phyloP scores from a whole-genome alignment of 1,284 basidiomycete genomes.

The Ustanciosporium gigantosporum region DNA sequence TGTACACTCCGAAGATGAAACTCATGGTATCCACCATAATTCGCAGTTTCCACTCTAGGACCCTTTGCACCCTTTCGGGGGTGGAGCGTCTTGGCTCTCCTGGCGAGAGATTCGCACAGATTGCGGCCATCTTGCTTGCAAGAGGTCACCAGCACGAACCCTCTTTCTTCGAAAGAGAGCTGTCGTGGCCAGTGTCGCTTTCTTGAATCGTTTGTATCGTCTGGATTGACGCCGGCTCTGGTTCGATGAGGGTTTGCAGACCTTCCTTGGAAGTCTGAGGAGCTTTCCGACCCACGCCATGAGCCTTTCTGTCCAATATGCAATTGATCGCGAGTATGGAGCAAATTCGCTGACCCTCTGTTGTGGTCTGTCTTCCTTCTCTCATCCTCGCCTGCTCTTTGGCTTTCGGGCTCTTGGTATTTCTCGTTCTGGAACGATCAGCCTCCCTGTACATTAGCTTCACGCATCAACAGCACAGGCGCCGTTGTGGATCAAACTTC shows the following conservation, averaged over 20 bases:
- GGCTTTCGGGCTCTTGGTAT: neutral
- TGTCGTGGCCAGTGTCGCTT: constrained; percentile 53
- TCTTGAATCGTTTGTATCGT: constrained; percentile 57
- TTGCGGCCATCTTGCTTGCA: constrained; percentile 48
- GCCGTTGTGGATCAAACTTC: constrained; percentile 40
- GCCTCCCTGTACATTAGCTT: constrained; percentile 30
- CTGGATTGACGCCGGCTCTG: constrained; percentile 60
- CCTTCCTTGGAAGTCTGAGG: constrained; percentile 63
- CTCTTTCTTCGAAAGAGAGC: constrained; percentile 54
- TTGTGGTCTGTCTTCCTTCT: constrained; percentile 6
- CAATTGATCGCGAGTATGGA: too few relatives aligned
- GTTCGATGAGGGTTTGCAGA: constrained; percentile 60
- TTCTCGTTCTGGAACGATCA: too few relatives aligned
- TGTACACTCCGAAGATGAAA: constrained; percentile 61
- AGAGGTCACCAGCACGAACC: constrained; percentile 59
- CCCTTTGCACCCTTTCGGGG: constrained; percentile 50
- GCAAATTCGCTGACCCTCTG: too few relatives aligned
- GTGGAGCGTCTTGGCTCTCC: constrained; percentile 58
- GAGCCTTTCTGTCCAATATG: too few relatives aligned
- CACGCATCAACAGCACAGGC: too few relatives aligned
- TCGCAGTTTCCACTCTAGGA: constrained; percentile 62
- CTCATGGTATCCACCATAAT: constrained; percentile 61
- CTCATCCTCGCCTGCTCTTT: too few relatives aligned
- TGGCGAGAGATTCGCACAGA: constrained; percentile 54
- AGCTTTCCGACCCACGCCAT: too few relatives aligned